Evolutionary conservation across 2,329 filamentous ascomycete species (phyloP).

Genomic region (Alternaria longipes): DNA sequence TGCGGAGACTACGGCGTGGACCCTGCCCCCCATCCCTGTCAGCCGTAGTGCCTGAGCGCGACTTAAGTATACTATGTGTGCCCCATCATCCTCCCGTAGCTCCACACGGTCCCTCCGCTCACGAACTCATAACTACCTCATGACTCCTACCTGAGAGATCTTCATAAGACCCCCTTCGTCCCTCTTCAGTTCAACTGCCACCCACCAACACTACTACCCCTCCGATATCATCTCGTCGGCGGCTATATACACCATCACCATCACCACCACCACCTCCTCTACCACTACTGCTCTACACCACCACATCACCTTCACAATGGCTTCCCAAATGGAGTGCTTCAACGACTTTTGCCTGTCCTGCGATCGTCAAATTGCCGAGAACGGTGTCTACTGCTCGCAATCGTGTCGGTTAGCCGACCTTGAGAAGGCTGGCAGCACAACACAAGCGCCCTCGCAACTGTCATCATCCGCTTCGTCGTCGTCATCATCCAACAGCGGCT

Average conservation of each 20-base stretch:
- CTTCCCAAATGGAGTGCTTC: conserved; percentile 71
- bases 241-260: conserved; percentile 2
- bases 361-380: conserved; percentile 81
- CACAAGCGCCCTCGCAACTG: conserved; percentile 51
- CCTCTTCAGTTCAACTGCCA: conserved; percentile 8
- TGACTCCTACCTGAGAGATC: conserved; percentile 29
- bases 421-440: conserved; percentile 68
- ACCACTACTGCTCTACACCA: conserved; percentile 1
- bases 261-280: conserved; percentile 3
- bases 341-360: conserved; percentile 94
- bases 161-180: conserved; percentile 7
- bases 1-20: conserved; percentile 20
- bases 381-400: conserved; percentile 89
- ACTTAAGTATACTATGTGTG: conserved; percentile 34
- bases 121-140: conserved; percentile 25
- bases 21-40: conserved; percentile 21
- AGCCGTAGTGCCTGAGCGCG: conserved; percentile 35
- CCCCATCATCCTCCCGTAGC: conserved; percentile 38
- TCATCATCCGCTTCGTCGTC: conserved; percentile 65
- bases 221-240: background rate
- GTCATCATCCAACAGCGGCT: conserved; percentile 62
- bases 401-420: conserved; percentile 88
- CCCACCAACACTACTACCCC: background rate
- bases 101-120: conserved; percentile 39
- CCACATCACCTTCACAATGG: conserved; percentile 35